Percentiles rank a stretch among this genome's conserved stretches.
Evolutionary conservation across 2,329 filamentous ascomycete genomes (phyloP).

Genomic region (Fusarium sp.): DNA sequence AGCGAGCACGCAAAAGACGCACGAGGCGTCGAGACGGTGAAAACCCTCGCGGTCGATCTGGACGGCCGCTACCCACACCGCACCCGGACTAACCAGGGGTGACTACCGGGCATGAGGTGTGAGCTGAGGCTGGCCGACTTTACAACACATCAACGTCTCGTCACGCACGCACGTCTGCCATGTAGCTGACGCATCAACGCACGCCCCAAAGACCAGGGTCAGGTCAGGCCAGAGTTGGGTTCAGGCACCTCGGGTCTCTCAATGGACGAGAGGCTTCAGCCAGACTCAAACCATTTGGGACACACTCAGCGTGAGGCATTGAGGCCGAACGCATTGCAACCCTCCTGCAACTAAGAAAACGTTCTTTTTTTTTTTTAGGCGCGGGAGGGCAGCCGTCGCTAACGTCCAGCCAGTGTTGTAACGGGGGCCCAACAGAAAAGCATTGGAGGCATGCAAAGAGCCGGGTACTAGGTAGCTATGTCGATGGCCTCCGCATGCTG

Average conservation of each 20-base stretch:
- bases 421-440: constrained; percentile 33
- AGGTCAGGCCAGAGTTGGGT: constrained; percentile 8
- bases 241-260: constrained; percentile 16
- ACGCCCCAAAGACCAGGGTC: constrained; percentile 6
- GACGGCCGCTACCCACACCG: constrained; percentile 33
- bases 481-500: constrained; percentile 18
- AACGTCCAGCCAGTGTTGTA: constrained; percentile 4
- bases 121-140: neutral
- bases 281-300: neutral
- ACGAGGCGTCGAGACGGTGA: constrained; percentile 38
- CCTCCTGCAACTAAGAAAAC: constrained; percentile 23
- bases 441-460: constrained; percentile 5
- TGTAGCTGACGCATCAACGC: constrained; percentile 7
- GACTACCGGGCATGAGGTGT: neutral
- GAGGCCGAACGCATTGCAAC: constrained; percentile 34
- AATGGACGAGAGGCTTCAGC: constrained; percentile 9
- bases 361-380: constrained; percentile 16
- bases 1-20: constrained; percentile 30
- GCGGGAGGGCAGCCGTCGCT: constrained; percentile 14
- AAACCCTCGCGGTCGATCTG: constrained; percentile 41
- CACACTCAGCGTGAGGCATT: constrained; percentile 26
- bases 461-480: neutral
- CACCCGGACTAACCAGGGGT: constrained; percentile 1
- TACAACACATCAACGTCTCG: constrained; percentile 21
- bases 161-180: constrained; percentile 9